Base-by-base conservation (phyloP, 2,329 filamentous ascomycete species). In the Phialophora macrospora region DNA sequence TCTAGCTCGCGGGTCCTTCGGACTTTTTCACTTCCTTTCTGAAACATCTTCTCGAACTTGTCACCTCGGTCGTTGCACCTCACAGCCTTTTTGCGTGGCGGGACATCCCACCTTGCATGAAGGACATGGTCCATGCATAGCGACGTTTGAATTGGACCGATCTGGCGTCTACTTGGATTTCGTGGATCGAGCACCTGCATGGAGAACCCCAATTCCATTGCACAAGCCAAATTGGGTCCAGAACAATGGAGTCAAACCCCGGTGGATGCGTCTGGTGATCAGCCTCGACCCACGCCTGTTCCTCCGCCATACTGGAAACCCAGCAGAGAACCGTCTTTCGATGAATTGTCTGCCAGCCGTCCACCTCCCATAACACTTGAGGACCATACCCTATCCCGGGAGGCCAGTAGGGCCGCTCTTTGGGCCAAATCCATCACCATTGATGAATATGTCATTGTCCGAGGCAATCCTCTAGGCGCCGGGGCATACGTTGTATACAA, bases 401-500 rank as follows among this genome's bases (percentile, higher is more conserved):
- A 80, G 4, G 77, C 80, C 51, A 83, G 83, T 20, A 84, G 81
- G 72, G 82, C 82, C 48, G 82, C 84, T 0, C 80, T 88, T 62
- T 90, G 87, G 87, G 87, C 87, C 8, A 83, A 81, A 59, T 82
- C 83, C 63, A 87, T 88, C 48, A 80, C 81, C 6, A 85, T 90
- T 60, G 83, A 87, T 63, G 86, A 88, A 73, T 84, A 88, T 78
- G 82, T 84, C 38, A 81, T 89, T 69, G 83, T 90, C 32, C 82
- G 83, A 67, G 87, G 86, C 8, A 69, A 64, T 48, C 62, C 67
- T 3, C 58, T 64, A 24, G 84, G 84, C 5, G 80, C 88, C 55
- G 94, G 94, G n/a, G 91, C 93, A 1, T 99, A 98, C 80, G 92
- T 97, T 1, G 93, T 97, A 7, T 99, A 92, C 91, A 95, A 92